Conservation (phyloP, 2,329 filamentous ascomycete species). For the Trichoderma cornu-damae region DNA sequence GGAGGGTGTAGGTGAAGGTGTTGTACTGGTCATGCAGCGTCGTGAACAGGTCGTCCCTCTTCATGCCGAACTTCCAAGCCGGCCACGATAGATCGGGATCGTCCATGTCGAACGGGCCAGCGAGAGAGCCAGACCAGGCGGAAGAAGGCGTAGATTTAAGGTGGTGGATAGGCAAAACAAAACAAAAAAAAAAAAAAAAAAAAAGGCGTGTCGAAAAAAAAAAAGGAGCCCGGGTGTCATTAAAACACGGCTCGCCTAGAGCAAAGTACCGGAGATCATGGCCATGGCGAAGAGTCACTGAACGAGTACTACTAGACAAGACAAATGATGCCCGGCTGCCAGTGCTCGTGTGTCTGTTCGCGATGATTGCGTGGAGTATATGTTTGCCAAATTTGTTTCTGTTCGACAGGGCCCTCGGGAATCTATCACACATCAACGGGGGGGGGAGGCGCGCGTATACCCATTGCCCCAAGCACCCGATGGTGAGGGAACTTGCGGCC, state of each 20-base stretch:
- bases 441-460: slow-evolving; percentile 17
- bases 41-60: slow-evolving; percentile 53
- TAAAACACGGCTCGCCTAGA: slow-evolving; percentile 21
- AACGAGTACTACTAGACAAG: slow-evolving; percentile 14
- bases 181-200: too few species aligned
- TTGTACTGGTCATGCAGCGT: slow-evolving; percentile 57
- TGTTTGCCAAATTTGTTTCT: slow-evolving; percentile 9
- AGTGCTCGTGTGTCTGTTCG: slow-evolving; percentile 22
- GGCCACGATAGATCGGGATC: slow-evolving; percentile 51
- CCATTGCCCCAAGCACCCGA: slow-evolving; percentile 14
- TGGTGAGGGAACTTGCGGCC: background rate
- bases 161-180: background rate
- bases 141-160: background rate
- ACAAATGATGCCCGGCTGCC: slow-evolving; percentile 12
- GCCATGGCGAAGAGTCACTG: slow-evolving; percentile 22
- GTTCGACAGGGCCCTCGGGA: slow-evolving; percentile 8
- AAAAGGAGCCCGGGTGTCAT: slow-evolving; percentile 11
- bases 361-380: slow-evolving; percentile 17
- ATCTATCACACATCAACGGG: background rate
- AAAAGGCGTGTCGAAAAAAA: background rate
- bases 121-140: background rate
- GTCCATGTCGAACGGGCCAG: slow-evolving; percentile 43
- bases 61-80: slow-evolving; percentile 59
- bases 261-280: slow-evolving; percentile 16
- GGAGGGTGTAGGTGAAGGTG: slow-evolving; percentile 50